Base-by-base conservation (phyloP, 2,329 filamentous ascomycete genomes). In the Hymenoscyphus infarciens region DNA sequence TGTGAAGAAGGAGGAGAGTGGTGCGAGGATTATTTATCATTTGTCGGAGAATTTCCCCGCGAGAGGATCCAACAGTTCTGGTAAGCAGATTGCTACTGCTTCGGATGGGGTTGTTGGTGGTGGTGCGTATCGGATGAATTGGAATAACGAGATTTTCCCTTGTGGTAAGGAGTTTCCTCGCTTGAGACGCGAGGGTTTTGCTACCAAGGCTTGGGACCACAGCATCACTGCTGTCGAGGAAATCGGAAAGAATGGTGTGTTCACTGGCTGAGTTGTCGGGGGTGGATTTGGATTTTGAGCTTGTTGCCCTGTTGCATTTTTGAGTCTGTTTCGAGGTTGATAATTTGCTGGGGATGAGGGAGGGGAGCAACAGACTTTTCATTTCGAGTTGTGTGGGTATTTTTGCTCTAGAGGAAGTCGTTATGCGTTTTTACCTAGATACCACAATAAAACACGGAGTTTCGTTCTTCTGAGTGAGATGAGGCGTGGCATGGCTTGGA, bases 21-120 rank as follows among this genome's bases (percentile, higher is more conserved):
- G 75, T 2, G 66, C 73, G 39, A 66, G 75, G 7, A 72, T 75
- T 66, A 27, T 72, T 56, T 70, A 67, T 60, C 64, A 72, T 54
- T 63, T 67, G 0, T 66, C 69, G 3, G 38, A 56, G 29, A 59
- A 60, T 16, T 73, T 66, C 64, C 69, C 70, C 3, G 66, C 68
- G 19, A 64, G 61, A 49, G 63, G 54, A 33, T 31, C 19, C n/a
- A 60, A 54, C 10, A 35, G n/a, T 11, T 35, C 25, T 31, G 56
- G 27, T 3, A 49, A 39, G 5, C 63, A 61, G 22, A 66, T 68
- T 22, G 64, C 67, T 5, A 56, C 22, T 15, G 61, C 64, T 7
- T 67, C 67, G 11, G 67, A 71, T 63, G 68, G 69, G 0, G 57
- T 60, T n/a, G 19, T 54, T 0, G 72, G 71, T 27, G 69, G 72